phyloP scores from a whole-genome alignment of 2,329 filamentous ascomycete species.

The Paraphaeosphaeria sporulosa region DNA sequence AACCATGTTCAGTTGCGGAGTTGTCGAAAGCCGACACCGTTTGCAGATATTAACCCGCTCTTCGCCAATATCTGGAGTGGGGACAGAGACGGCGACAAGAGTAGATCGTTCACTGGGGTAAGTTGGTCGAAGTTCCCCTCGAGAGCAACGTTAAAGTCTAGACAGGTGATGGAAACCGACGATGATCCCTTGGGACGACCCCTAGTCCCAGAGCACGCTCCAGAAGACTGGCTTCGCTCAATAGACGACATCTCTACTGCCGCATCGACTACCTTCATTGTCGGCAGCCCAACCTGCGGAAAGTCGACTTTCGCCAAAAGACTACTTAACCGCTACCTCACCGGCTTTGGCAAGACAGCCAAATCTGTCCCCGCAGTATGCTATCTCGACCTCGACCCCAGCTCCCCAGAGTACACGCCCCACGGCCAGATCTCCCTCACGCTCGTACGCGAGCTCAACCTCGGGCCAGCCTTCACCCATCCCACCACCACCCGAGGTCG shows the following conservation, averaged over 20 bases:
- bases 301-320: conserved; percentile 78
- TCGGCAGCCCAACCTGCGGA: conserved; percentile 75
- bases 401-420: conserved; percentile 76
- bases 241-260: conserved; percentile 44
- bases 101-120: conserved; percentile 44
- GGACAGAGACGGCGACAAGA: conserved; percentile 21
- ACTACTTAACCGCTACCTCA: conserved; percentile 72
- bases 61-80: conserved; percentile 74
- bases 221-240: conserved; percentile 64
- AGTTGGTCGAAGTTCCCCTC: conserved; percentile 21
- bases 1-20: conserved; percentile 57
- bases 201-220: conserved; percentile 58
- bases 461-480: conserved; percentile 74
- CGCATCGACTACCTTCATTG: conserved; percentile 63
- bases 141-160: conserved; percentile 10
- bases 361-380: conserved; percentile 53
- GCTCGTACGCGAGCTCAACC: conserved; percentile 65
- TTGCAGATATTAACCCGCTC: conserved; percentile 70
- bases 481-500: conserved; percentile 40
- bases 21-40: conserved; percentile 58
- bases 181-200: conserved; percentile 36
- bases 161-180: conserved; percentile 38
- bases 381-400: conserved; percentile 79
- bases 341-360: conserved; percentile 47
- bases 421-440: conserved; percentile 75